Conservation (phyloP, 768 basidiomycete genomes). For the Termitomyces sp. region DNA sequence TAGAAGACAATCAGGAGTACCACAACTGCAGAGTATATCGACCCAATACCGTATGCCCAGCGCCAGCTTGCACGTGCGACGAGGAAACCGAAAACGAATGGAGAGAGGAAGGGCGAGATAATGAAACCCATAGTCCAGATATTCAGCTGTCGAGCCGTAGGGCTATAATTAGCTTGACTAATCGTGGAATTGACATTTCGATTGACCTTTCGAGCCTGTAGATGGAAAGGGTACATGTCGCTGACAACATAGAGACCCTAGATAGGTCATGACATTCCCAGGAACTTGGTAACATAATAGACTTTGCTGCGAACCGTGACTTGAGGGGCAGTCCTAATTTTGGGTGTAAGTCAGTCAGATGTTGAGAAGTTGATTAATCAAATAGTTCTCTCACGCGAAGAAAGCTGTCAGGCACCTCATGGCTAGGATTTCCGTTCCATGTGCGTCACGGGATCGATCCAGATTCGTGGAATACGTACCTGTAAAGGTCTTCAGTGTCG, state of each 20-base stretch:
- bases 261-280: neutral
- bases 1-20: conserved; percentile 36
- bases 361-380: neutral
- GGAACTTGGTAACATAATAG: neutral
- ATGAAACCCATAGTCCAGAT: conserved; percentile 60
- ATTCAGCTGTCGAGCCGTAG: conserved; percentile 42
- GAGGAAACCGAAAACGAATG: conserved; percentile 65
- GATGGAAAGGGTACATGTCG: conserved; percentile 66
- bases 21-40: conserved; percentile 48
- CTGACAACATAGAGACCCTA: conserved; percentile 59
- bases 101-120: conserved; percentile 58
- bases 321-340: conserved; percentile 37
- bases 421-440: conserved; percentile 25
- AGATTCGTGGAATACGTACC: conserved; percentile 23
- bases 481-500: conserved; percentile 46
- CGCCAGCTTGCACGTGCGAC: conserved; percentile 56
- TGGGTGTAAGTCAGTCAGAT: neutral
- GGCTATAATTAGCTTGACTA: neutral
- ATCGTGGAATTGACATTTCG: conserved; percentile 19
- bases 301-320: conserved; percentile 41
- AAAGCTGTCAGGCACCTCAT: conserved; percentile 58
- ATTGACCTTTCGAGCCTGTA: conserved; percentile 59
- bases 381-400: conserved; percentile 37
- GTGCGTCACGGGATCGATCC: neutral
- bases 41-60: conserved; percentile 66